These are phyloP conservation scores for Sporothrix brasiliensis DNA, from an alignment of 2,329 filamentous ascomycete genomes.

Conservation along the genomic window DNA sequence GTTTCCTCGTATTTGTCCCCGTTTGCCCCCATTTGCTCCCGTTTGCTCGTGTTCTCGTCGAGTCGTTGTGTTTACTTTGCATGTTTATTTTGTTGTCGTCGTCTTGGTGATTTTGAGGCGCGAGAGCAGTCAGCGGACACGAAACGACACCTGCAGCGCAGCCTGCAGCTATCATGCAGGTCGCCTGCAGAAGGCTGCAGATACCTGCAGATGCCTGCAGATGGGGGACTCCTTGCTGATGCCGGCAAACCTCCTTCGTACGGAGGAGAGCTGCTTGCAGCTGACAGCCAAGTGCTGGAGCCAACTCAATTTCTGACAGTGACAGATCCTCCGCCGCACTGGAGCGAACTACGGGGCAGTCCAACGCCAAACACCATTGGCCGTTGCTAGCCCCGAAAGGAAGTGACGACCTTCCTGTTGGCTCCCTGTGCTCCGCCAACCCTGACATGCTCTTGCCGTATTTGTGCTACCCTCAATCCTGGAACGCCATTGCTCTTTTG, in stretches of 20 bases:
- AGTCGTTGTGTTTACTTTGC: conserved; percentile 15
- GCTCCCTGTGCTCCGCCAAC: background rate
- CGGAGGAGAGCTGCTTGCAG: too few species aligned
- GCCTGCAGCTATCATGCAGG: background rate
- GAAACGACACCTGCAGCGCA: conserved; percentile 21
- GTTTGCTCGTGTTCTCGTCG: background rate
- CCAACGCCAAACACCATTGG: background rate
- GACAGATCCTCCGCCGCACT: background rate
- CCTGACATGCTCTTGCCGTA: conserved; percentile 10
- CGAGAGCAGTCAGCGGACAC: conserved; percentile 26
- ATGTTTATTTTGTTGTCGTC: conserved; percentile 24
- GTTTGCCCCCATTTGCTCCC: too few species aligned
- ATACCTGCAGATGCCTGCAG: conserved; percentile 1
- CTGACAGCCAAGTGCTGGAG: too few species aligned
- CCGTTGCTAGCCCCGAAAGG: conserved; percentile 12
- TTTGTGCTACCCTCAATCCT: conserved; percentile 6
- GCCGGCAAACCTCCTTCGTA: too few species aligned
- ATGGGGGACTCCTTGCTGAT: background rate
- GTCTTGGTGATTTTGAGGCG: conserved; percentile 29
- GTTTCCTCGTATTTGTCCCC: too few species aligned
- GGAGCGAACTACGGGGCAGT: conserved; percentile 6
- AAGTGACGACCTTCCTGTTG: background rate
- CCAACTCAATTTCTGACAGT: background rate
- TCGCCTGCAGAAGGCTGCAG: conserved; percentile 21
- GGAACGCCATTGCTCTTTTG: background rate